Conservation (phyloP, 2,329 filamentous ascomycete genomes). For the Colletotrichum navitas region DNA sequence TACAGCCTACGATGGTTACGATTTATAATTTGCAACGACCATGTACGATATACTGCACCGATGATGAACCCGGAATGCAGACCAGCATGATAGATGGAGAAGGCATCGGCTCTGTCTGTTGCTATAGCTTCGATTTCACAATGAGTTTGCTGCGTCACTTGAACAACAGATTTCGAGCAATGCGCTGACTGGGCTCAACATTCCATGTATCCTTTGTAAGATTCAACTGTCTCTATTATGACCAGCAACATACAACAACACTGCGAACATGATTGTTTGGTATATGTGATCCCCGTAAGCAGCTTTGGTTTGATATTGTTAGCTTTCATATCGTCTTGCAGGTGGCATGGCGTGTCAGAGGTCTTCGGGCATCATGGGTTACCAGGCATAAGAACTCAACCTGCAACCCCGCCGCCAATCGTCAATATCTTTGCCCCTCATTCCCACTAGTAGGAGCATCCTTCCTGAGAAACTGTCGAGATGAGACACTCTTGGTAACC, state of each 20-base stretch:
- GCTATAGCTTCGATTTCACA: not conserved
- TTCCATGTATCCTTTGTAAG: not conserved
- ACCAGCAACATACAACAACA: not conserved
- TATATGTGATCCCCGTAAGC: not conserved
- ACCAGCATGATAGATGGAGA: not conserved
- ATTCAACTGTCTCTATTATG: too few relatives aligned
- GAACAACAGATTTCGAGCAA: not conserved
- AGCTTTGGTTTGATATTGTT: not conserved
- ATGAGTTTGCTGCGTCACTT: too few relatives aligned
- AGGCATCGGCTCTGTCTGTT: not conserved
- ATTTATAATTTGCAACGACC: not conserved
- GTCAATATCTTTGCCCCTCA: not conserved
- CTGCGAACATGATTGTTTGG: not conserved
- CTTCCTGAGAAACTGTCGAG: not conserved
- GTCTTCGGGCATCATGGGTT: not conserved
- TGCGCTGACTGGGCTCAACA: not conserved
- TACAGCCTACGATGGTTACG: too few relatives aligned
- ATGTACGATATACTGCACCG: not conserved
- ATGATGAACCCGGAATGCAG: not conserved
- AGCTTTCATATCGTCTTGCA: not conserved
- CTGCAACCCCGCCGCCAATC: not conserved
- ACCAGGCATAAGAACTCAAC: not conserved
- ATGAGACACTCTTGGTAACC: not conserved
- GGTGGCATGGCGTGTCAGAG: not conserved
- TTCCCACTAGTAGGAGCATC: not conserved